Evolutionary conservation across 192 early-diverging fungal genomes (phyloP), one percentile per base, ranked within the genome.

Genomic region (Podila epigama): DNA sequence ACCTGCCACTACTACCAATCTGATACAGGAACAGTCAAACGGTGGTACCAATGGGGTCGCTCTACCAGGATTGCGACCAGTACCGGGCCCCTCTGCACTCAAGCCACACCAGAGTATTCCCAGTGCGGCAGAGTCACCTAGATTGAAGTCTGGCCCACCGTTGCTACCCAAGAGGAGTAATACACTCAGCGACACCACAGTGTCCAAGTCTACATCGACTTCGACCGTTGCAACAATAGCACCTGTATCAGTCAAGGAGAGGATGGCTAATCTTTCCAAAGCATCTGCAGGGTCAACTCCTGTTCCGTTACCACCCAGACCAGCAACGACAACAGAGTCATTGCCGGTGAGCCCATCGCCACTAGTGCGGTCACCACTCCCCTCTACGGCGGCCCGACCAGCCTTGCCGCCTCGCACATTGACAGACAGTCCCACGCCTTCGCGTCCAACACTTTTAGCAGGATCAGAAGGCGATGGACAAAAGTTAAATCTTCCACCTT

Each of bases 311-410:
- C 66, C 69, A n/a, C 56, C 66, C 52, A 56, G 64, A 25, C 65
- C 66, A 4, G 50, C 69, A 29, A 29, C 54, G 27, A 35, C 52
- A n/a, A 33, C 44, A 1, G 20, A 33, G 31, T 15, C 54, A 36
- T 44, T 50, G 54, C 25, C 29, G 20, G 20, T 35, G n/a, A 60
- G 31, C 15, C 16, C 29, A 1, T 16, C 33, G 3, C 28, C 58
- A 31, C 42, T 67, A 9, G 40, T 58, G 1, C 67, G 69, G 0
- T 79, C 80, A 9, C 75, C 81, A 5, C 69, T 73, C 0, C n/a
- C n/a, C n/a, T 71, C 81, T 2, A 51, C 69, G 5, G 68, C 73
- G 10, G 57, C 77, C 12, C 34, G 75, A 31, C 79, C 79, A 0
- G 52, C 64, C 1, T 42, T 64, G 8, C 68, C 66, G 29, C 62